These are phyloP conservation scores for Aspergillus pseudotamarii DNA, from an alignment of 2,329 filamentous ascomycete species.

Conservation along the genomic window DNA sequence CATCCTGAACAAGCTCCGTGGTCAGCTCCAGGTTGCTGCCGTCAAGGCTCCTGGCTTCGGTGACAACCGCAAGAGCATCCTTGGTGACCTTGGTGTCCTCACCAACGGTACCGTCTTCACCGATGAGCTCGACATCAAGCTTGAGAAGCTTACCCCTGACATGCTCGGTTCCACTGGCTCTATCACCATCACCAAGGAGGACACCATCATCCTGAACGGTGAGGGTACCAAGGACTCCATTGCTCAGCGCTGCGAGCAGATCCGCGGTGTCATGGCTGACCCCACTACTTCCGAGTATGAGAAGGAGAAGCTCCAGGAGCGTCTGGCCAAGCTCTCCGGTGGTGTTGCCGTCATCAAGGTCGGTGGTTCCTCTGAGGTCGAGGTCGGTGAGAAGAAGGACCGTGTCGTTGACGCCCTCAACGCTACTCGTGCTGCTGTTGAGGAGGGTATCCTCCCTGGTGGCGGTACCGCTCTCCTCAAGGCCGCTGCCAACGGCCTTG, in stretches of 20 bases:
- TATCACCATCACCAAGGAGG: constrained; percentile 99
- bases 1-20: constrained; percentile 99
- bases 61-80: constrained; percentile 99
- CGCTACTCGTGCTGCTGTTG: constrained; percentile 94
- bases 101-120: constrained; percentile 98
- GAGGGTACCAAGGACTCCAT: constrained; percentile 94
- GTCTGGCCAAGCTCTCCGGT: constrained; percentile 97
- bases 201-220: constrained; percentile 97
- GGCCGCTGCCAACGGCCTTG: constrained; percentile 86
- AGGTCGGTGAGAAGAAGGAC: constrained; percentile 99
- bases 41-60: constrained; percentile 99
- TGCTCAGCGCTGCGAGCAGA: constrained; percentile 96
- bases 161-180: constrained; percentile 96
- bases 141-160: constrained; percentile 94
- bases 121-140: constrained; percentile 97
- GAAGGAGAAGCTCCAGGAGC: constrained; percentile 99
- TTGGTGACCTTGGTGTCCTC: constrained; percentile 91
- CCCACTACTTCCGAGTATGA: constrained; percentile 96
- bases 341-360: constrained; percentile 99
- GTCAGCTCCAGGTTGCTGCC: constrained; percentile 96
- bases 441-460: constrained; percentile 98
- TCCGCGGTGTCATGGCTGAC: constrained; percentile 94
- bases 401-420: constrained; percentile 98
- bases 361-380: constrained; percentile 93
- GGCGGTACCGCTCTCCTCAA: constrained; percentile 98